Conservation (phyloP, 2,329 filamentous ascomycete species). For the Pestalotiopsis sp. region DNA sequence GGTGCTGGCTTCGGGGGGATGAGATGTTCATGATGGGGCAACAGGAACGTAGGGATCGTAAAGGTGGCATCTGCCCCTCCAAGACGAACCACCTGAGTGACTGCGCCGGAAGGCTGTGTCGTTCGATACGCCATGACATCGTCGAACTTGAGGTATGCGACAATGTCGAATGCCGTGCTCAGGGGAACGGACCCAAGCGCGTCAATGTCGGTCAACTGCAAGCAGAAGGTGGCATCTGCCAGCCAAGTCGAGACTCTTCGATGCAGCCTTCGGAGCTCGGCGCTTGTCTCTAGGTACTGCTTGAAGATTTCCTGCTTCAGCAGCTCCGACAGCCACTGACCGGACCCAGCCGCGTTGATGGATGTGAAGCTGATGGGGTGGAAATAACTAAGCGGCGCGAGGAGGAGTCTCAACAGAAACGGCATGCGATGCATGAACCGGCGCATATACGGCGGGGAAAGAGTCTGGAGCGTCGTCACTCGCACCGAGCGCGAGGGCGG, state of each 20-base stretch:
- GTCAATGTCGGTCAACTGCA: conserved; percentile 44
- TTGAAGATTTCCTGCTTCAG: conserved; percentile 50
- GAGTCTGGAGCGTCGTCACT: conserved; percentile 41
- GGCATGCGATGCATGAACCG: conserved; percentile 49
- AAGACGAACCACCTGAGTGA: conserved; percentile 49
- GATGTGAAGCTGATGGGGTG: conserved; percentile 51
- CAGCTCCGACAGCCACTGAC: conserved; percentile 47
- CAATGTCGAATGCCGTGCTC: conserved; percentile 47
- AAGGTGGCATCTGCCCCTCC: conserved; percentile 51
- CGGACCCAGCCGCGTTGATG: conserved; percentile 49
- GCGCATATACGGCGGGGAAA: conserved; percentile 33
- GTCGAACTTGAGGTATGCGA: conserved; percentile 40
- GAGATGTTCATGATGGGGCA: conserved; percentile 56
- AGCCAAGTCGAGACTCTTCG: conserved; percentile 48
- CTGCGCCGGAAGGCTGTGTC: conserved; percentile 37
- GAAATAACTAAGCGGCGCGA: conserved; percentile 51
- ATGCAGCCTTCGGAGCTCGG: conserved; percentile 45
- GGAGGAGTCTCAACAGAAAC: conserved; percentile 45
- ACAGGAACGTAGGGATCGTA: conserved; percentile 46
- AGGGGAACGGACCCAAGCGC: conserved; percentile 48
- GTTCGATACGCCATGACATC: conserved; percentile 52
- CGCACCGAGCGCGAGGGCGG: conserved; percentile 47
- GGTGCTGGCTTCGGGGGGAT: conserved; percentile 40
- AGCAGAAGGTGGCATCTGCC: conserved; percentile 51
- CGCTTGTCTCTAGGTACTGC: conserved; percentile 41